These are phyloP conservation scores for Fusarium bactridioides DNA, from an alignment of 2,329 filamentous ascomycete species.

Conservation along the genomic window DNA sequence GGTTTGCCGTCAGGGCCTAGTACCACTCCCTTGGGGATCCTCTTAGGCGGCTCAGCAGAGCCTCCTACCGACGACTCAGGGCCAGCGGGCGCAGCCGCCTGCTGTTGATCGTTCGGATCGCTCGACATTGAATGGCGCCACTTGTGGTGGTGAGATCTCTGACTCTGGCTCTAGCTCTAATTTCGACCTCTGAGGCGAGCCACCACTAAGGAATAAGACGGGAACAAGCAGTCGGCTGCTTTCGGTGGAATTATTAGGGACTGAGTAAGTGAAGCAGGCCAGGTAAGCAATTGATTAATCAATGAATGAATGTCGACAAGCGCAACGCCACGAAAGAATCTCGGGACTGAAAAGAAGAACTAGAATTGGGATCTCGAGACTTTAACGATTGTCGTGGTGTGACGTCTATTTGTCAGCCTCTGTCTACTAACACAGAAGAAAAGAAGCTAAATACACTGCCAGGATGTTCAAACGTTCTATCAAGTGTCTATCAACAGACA, in stretches of 20 bases:
- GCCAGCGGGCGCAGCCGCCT: conserved; percentile 33
- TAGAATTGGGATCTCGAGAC: neutral
- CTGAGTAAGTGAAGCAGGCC: neutral
- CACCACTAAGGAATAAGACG: conserved; percentile 5
- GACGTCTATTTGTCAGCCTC: conserved; percentile 38
- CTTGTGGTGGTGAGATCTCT: conserved; percentile 20
- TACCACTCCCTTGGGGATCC: conserved; percentile 75
- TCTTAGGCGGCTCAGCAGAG: conserved; percentile 54
- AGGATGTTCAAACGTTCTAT: neutral
- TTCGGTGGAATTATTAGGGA: neutral
- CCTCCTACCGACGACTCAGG: conserved; percentile 31
- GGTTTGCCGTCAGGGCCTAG: conserved; percentile 85
- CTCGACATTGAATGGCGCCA: conserved; percentile 41
- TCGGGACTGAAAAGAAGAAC: neutral
- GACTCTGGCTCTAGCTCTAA: neutral
- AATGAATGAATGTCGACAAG: neutral
- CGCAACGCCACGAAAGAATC: neutral
- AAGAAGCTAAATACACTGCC: neutral
- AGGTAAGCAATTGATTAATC: neutral
- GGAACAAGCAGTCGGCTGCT: conserved; percentile 9
- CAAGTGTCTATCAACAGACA: neutral
- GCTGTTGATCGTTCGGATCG: conserved; percentile 35
- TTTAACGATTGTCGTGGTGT: conserved; percentile 26
- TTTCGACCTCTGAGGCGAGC: neutral
- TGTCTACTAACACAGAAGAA: neutral